These are phyloP conservation scores for Vitis hybrid DNA, from an alignment of 177 flowering plant genomes.

Conservation along the genomic window DNA sequence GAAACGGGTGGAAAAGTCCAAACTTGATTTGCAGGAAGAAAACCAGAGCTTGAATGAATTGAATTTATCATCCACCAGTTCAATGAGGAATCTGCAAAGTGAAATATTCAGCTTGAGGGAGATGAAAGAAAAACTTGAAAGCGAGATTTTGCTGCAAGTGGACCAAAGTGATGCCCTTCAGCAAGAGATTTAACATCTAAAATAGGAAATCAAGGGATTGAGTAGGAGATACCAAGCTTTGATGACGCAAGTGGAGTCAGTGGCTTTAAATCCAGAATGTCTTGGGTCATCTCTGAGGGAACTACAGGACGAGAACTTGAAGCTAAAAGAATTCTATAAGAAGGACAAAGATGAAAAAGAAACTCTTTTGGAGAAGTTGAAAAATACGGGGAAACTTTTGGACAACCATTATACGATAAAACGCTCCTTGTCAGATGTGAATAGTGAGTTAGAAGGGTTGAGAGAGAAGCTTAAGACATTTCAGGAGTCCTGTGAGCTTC, in stretches of 20 bases:
- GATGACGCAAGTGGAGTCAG: conserved; percentile 54
- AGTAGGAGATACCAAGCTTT: conserved; percentile 44
- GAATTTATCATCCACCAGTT: conserved; percentile 40
- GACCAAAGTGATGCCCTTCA: conserved; percentile 55
- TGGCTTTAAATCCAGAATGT: conserved; percentile 53
- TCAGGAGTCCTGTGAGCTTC: conserved; percentile 53
- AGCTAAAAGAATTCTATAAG: conserved; percentile 52
- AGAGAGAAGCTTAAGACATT: conserved; percentile 45
- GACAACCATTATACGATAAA: conserved; percentile 46
- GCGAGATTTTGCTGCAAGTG: conserved; percentile 49
- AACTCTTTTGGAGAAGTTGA: conserved; percentile 49
- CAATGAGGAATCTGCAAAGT: conserved; percentile 47
- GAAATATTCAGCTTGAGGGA: conserved; percentile 58
- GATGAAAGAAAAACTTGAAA: conserved; percentile 67
- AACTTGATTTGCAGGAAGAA: conserved; percentile 49
- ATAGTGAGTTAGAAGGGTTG: conserved; percentile 44
- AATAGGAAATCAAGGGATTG: conserved; percentile 64
- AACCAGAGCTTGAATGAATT: conserved; percentile 54
- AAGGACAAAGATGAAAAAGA: conserved; percentile 45
- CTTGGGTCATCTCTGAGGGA: conserved; percentile 54
- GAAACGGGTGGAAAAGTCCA: conserved; percentile 59
- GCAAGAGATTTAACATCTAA: conserved; percentile 51
- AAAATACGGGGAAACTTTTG: conserved; percentile 40
- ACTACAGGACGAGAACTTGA: conserved; percentile 65
- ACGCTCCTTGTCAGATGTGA: conserved; percentile 49